phyloP scores from a whole-genome alignment of 208 protist genomes.

The Crithidia fasciculata region DNA sequence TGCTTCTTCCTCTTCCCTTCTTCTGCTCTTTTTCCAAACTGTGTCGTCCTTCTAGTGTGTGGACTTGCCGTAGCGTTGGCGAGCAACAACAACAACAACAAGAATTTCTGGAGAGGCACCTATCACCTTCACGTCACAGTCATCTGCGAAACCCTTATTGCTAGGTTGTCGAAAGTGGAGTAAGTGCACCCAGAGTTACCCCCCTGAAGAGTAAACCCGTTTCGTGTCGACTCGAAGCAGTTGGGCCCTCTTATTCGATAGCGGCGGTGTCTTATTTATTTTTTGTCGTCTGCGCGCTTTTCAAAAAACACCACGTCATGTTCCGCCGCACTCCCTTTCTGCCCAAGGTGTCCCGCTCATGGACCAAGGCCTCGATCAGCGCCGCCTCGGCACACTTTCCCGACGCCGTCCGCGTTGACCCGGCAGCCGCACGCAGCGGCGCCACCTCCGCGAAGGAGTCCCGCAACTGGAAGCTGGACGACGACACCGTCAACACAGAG shows the following conservation, averaged over 20 bases:
- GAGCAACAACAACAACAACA: no score
- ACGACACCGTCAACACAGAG: constrained; percentile 33
- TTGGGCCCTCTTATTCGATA: background rate
- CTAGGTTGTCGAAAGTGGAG: no score
- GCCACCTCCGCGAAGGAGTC: constrained; percentile 67
- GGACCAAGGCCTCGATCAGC: constrained; percentile 72
- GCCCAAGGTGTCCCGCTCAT: constrained; percentile 71
- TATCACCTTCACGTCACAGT: no score
- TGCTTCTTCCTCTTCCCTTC: no score
- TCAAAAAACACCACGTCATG: constrained; percentile 32
- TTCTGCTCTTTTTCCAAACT: no score
- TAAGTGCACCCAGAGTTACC: no score
- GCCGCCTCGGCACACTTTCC: constrained; percentile 77
- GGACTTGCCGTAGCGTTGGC: no score
- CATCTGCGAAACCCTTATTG: no score
- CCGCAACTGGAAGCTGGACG: constrained; percentile 61
- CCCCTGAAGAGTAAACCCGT: no score
- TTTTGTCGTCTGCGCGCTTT: background rate
- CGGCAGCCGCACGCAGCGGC: constrained; percentile 45
- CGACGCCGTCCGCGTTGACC: constrained; percentile 63
- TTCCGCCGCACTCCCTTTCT: constrained; percentile 55
- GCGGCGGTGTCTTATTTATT: background rate
- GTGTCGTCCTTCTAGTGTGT: no score
- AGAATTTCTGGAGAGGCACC: no score
- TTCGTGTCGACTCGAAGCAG: no score